Evolutionary conservation across 768 basidiomycete species (phyloP).

Genomic region (Tylopilus vinaceipallidus): DNA sequence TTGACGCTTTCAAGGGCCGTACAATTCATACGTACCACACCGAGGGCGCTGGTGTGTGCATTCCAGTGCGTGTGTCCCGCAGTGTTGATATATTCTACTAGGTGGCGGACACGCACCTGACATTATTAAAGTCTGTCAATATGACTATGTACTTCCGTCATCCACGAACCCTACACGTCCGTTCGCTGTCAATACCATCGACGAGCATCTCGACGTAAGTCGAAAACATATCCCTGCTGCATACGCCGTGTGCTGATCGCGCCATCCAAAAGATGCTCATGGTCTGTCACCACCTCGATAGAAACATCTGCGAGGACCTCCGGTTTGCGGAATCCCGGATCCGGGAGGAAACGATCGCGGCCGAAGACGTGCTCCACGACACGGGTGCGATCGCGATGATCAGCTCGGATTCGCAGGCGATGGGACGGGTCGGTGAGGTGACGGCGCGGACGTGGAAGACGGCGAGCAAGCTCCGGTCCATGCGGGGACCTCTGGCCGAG

Average conservation of each 20-base stretch:
- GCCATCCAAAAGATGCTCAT: slow-evolving; percentile 79
- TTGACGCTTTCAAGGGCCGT: slow-evolving; percentile 82
- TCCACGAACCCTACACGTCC: slow-evolving; percentile 98
- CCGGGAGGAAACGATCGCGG: slow-evolving; percentile 93
- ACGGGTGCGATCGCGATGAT: slow-evolving; percentile 96
- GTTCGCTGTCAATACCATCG: slow-evolving; percentile 86
- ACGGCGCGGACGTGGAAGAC: slow-evolving; percentile 93
- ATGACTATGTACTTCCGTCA: slow-evolving; percentile 86
- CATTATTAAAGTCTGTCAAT: slow-evolving; percentile 95
- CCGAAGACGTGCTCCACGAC: slow-evolving; percentile 94
- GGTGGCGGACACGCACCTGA: slow-evolving; percentile 97
- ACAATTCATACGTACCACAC: slow-evolving; percentile 98
- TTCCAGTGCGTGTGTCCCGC: background rate
- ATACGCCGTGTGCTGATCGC: background rate
- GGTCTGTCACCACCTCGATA: slow-evolving; percentile 98
- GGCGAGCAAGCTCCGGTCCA: slow-evolving; percentile 88
- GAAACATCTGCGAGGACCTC: slow-evolving; percentile 87
- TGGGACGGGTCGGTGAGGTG: slow-evolving; percentile 98
- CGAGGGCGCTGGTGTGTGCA: slow-evolving; percentile 80
- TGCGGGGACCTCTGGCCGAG: slow-evolving; percentile 66
- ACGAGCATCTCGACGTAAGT: slow-evolving; percentile 94
- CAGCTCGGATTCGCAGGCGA: slow-evolving; percentile 94
- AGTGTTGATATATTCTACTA: slow-evolving; percentile 22
- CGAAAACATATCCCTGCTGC: background rate
- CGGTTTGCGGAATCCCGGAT: slow-evolving; percentile 97